Evolutionary conservation across 2,329 filamentous ascomycete genomes (phyloP), one percentile per base, ranked within the genome.

Genomic region (Arthroderma sp.): DNA sequence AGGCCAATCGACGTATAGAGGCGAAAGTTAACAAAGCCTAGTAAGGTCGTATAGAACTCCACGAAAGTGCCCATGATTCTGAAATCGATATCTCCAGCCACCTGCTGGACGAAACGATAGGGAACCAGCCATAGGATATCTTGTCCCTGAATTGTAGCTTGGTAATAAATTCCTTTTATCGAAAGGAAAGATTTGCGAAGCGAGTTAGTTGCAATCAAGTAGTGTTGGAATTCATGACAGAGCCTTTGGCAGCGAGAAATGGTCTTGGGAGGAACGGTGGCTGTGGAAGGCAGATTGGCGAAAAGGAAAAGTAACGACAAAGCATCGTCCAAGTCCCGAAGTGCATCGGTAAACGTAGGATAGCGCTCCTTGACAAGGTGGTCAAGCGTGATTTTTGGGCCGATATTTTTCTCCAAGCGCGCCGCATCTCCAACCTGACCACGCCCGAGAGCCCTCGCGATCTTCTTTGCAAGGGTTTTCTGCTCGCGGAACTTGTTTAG

Each of bases 111-210:
- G 75, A 98, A 98, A 72, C 89, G 89, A 77, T 98, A 98, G 0
- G 93, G 93, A 9, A 96, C 91, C 39, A 98, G 79, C 93, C 93
- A 98, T 63, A 97, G 79, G 54, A 98, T 87, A 67, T 97, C 91
- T 75, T 98, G 91, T 53, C 93, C 93, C 72, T 96, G 89, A 61
- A 98, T 94, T 55, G 86, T 96, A 23, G 91, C 93, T 76, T 97
- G 91, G 75, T 97, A 98, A 77, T 98, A 98, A 67, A 98, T 97
- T 61, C 93, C 93, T 79, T 98, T 98, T 75, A 98, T 97, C 1
- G 90, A 95, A 63, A 98, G 76, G 77, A 98, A 98, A 0, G 91
- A 95, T 77, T 96, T 97, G 68, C 88, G 87, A 65, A 98, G 77
- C 66, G 88, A 90, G 74, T 95, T 84, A 43, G 91, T 94, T 51